These are phyloP conservation scores for Pichia sp. DNA, from an alignment of 1,139 yeast genomes.

Conservation along the genomic window DNA sequence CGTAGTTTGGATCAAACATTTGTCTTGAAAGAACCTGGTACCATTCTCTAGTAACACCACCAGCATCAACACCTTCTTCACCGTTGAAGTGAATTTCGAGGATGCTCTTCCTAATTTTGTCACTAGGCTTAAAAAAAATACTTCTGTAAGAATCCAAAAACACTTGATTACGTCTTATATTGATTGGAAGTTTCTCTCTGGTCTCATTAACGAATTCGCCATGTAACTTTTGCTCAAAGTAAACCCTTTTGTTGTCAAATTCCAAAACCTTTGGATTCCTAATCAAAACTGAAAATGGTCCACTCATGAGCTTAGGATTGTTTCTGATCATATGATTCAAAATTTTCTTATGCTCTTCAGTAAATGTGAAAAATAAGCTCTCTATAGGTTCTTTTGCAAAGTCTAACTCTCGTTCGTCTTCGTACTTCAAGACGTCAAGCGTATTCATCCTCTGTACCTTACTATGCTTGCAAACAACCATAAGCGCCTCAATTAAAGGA, in stretches of 20 bases:
- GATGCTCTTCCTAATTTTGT: conserved; percentile 69
- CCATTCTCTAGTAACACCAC: conserved; percentile 98
- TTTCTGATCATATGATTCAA: conserved; percentile 89
- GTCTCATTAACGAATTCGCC: conserved; percentile 36
- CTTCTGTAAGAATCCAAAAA: conserved; percentile 87
- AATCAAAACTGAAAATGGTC: conserved; percentile 88
- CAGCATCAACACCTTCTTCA: conserved; percentile 97
- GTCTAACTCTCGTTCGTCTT: conserved; percentile 59
- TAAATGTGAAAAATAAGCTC: conserved; percentile 75
- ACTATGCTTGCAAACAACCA: conserved; percentile 93
- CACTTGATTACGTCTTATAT: conserved; percentile 83
- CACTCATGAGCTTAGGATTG: conserved; percentile 92
- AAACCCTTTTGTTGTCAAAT: conserved; percentile 88
- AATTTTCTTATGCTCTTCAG: conserved; percentile 85
- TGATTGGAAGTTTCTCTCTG: conserved; percentile 52
- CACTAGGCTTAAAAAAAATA: conserved; percentile 72
- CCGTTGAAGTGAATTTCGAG: conserved; percentile 82
- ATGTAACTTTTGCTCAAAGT: conserved; percentile 72
- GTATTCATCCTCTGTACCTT: conserved; percentile 62
- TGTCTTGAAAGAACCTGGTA: conserved; percentile 90
- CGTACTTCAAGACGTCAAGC: conserved; percentile 57
- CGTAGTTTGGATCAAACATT: conserved; percentile 96
- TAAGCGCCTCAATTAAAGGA: conserved; percentile 85
- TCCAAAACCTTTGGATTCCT: conserved; percentile 87
- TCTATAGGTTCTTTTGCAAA: conserved; percentile 75